These are phyloP conservation scores for Naganishia sp. DNA, from an alignment of 1,284 basidiomycete species.

Conservation along the genomic window DNA sequence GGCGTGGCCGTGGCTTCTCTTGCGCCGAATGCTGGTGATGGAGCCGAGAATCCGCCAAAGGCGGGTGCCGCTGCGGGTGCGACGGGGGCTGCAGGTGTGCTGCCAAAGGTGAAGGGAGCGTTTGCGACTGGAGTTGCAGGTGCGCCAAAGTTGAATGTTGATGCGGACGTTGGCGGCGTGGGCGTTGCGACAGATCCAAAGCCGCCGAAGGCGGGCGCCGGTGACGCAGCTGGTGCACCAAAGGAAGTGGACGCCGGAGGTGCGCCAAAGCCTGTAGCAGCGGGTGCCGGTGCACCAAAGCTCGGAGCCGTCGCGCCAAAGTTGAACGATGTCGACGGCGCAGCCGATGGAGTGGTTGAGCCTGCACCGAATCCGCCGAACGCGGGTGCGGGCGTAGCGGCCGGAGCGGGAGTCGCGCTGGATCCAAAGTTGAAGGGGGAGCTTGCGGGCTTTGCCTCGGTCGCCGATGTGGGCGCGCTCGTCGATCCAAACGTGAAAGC, in stretches of 20 bases:
- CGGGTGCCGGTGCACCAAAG: constrained; percentile 13
- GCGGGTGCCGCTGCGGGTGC: neutral
- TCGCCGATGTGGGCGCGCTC: neutral
- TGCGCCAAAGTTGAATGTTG: constrained; percentile 13
- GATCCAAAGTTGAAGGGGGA: constrained; percentile 19
- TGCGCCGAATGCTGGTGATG: constrained; percentile 21
- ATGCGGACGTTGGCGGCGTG: constrained; percentile 1
- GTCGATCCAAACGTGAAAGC: constrained; percentile 11
- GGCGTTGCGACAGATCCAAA: constrained; percentile 10
- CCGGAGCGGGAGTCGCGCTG: neutral
- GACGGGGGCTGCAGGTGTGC: neutral
- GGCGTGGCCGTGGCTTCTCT: constrained; percentile 24
- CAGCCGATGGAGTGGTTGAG: neutral
- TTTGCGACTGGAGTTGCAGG: neutral
- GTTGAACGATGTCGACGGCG: constrained; percentile 12
- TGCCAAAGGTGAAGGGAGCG: constrained; percentile 8
- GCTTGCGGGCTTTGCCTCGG: neutral
- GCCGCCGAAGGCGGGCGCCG: constrained; percentile 18
- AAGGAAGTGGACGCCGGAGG: constrained; percentile 10
- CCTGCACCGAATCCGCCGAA: constrained; percentile 4
- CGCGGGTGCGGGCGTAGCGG: neutral
- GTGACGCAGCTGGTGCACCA: neutral
- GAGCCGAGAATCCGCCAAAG: constrained; percentile 16
- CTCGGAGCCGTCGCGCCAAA: constrained; percentile 12
- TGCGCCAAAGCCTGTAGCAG: constrained; percentile 6